Percentiles rank a stretch among this genome's conserved stretches.
These are phyloP conservation scores for Corchorus olitorius DNA, from an alignment of 345 rosid genomes.

Conservation along the genomic window DNA sequence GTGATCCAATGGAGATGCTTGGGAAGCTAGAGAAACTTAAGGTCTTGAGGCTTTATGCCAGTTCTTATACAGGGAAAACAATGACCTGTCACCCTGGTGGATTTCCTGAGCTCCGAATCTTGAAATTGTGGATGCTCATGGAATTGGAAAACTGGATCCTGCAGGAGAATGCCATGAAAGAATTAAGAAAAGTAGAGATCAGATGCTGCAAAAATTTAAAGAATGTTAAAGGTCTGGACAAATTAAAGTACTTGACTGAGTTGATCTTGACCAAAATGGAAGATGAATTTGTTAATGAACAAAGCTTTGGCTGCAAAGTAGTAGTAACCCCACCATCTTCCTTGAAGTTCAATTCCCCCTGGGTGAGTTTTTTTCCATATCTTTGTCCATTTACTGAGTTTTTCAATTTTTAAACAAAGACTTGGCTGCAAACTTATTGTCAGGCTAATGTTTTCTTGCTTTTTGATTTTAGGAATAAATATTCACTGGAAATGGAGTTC, in stretches of 20 bases:
- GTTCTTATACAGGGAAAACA: slow-evolving; percentile 28
- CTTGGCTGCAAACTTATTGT: too few relatives aligned
- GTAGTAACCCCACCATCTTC: background rate
- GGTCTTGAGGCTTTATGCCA: slow-evolving; percentile 39
- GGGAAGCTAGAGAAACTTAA: slow-evolving; percentile 31
- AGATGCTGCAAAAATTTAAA: slow-evolving; percentile 30
- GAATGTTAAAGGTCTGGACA: slow-evolving; percentile 13
- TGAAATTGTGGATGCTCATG: slow-evolving; percentile 44
- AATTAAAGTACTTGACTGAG: slow-evolving; percentile 19
- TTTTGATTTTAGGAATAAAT: too few relatives aligned
- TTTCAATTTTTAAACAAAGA: too few relatives aligned
- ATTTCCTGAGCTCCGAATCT: slow-evolving; percentile 35
- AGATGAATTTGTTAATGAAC: background rate
- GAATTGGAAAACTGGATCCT: slow-evolving; percentile 20
- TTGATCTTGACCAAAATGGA: slow-evolving; percentile 35
- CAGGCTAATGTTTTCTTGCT: too few relatives aligned
- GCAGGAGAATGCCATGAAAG: slow-evolving; percentile 28
- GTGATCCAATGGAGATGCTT: slow-evolving; percentile 36
- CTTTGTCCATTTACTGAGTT: too few relatives aligned
- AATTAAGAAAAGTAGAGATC: slow-evolving; percentile 36
- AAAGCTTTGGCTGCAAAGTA: background rate
- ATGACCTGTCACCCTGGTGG: slow-evolving; percentile 16
- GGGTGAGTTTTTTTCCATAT: too few relatives aligned
- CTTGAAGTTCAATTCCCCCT: too few relatives aligned
- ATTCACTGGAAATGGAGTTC: too few relatives aligned